Conservation (phyloP, 768 basidiomycete species). For the Galerina sulciceps region DNA sequence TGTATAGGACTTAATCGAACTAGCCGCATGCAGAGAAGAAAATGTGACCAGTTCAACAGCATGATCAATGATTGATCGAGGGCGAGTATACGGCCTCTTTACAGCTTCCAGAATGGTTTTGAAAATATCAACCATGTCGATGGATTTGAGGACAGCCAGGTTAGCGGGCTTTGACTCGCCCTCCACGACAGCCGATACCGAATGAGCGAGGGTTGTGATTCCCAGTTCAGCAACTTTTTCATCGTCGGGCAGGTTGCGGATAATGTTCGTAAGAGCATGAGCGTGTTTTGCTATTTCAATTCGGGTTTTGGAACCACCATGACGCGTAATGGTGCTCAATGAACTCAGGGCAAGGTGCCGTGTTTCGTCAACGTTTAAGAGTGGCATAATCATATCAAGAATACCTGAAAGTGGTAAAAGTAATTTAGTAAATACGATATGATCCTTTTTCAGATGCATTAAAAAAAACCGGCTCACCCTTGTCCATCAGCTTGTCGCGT, state of each 20-base stretch:
- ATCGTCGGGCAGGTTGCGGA: slow-evolving; percentile 57
- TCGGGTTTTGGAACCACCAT: slow-evolving; percentile 55
- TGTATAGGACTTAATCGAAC: slow-evolving; percentile 47
- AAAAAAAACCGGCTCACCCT: slow-evolving; percentile 40
- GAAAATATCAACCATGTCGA: slow-evolving; percentile 50
- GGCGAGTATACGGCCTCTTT: slow-evolving; percentile 40
- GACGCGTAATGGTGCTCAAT: slow-evolving; percentile 63
- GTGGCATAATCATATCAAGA: slow-evolving; percentile 57
- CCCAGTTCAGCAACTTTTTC: slow-evolving; percentile 50
- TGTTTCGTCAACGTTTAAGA: slow-evolving; percentile 50
- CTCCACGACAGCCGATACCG: slow-evolving; percentile 46
- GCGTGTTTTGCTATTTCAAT: slow-evolving; percentile 53
- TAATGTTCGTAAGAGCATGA: slow-evolving; percentile 43
- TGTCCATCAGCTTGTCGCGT: slow-evolving; percentile 60
- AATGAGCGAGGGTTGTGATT: slow-evolving; percentile 57
- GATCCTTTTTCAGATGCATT: not conserved
- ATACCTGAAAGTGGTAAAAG: slow-evolving; percentile 46
- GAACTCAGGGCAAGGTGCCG: slow-evolving; percentile 59
- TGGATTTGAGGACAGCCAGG: slow-evolving; percentile 37
- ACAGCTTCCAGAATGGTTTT: slow-evolving; percentile 45
- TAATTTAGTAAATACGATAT: not conserved
- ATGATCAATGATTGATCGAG: slow-evolving; percentile 49
- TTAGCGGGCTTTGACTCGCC: slow-evolving; percentile 42
- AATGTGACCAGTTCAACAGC: slow-evolving; percentile 50
- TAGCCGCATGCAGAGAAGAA: slow-evolving; percentile 46